Conservation (phyloP, 106 monocot genomes). For the Dioscorea dumetorum region DNA sequence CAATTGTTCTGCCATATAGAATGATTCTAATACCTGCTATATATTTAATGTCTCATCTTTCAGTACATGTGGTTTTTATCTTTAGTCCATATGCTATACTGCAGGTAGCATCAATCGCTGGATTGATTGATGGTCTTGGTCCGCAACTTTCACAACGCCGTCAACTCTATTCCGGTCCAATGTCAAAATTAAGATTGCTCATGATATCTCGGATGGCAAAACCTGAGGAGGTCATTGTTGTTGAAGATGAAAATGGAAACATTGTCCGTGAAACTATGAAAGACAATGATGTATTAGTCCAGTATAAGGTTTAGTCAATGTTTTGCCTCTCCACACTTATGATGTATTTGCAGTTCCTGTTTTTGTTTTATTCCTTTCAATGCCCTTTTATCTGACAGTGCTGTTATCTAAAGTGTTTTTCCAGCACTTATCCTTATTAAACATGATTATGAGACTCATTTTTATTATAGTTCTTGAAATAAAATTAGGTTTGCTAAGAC, state of each 20-base stretch:
- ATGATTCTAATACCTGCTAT: too few relatives aligned
- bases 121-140: constrained; percentile 80
- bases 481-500: background rate
- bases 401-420: background rate
- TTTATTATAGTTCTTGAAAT: too few relatives aligned
- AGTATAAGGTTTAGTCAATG: constrained; percentile 69
- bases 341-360: background rate
- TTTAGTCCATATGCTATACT: background rate
- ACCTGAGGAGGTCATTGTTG: constrained; percentile 96
- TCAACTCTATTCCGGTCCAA: constrained; percentile 72
- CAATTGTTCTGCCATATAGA: too few relatives aligned
- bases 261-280: constrained; percentile 99
- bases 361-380: background rate
- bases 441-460: too few relatives aligned
- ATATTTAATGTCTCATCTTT: too few relatives aligned
- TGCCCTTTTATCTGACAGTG: background rate
- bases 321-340: background rate
- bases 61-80: too few relatives aligned
- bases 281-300: constrained; percentile 98
- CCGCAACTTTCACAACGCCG: constrained; percentile 61
- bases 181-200: constrained; percentile 91
- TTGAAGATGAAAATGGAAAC: constrained; percentile 99
- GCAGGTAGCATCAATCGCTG: constrained; percentile 40
- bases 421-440: background rate
- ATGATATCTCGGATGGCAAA: constrained; percentile 99